phyloP scores from a whole-genome alignment of 306 rosid genomes.

The Vigna nakashimae region DNA sequence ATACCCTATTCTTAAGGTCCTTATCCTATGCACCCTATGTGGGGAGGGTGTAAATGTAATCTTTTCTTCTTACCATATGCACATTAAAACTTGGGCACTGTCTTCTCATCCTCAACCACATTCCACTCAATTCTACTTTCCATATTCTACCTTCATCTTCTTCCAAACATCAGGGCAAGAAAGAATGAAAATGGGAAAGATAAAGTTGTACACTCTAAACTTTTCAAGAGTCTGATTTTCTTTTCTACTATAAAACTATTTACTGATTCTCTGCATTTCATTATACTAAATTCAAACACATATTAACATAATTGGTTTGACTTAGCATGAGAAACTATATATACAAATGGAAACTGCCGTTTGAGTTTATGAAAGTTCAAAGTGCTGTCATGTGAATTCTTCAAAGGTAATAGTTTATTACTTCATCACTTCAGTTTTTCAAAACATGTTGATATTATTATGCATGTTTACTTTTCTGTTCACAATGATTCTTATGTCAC shows the following conservation, averaged over 20 bases:
- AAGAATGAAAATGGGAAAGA: background rate
- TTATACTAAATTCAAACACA: background rate
- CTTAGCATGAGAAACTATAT: too few species aligned
- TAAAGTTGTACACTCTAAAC: background rate
- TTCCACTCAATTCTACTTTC: slow-evolving; percentile 1
- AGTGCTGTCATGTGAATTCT: too few species aligned
- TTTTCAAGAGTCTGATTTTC: background rate
- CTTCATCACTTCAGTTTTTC: too few species aligned
- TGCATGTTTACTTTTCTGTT: too few species aligned
- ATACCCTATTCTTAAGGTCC: slow-evolving; percentile 7
- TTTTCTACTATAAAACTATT: background rate
- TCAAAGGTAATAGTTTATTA: too few species aligned
- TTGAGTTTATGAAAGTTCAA: too few species aligned
- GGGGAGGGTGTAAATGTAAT: slow-evolving; percentile 3
- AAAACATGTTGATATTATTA: too few species aligned
- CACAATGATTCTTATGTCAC: too few species aligned
- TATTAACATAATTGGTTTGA: too few species aligned
- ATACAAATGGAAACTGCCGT: too few species aligned
- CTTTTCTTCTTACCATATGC: slow-evolving; percentile 1
- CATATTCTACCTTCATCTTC: background rate
- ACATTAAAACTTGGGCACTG: slow-evolving; percentile 4
- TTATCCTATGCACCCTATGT: slow-evolving; percentile 14
- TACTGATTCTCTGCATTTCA: background rate
- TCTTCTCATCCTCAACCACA: background rate
- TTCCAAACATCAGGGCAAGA: background rate